phyloP scores from a whole-genome alignment of 2,329 filamentous ascomycete species.

The Balansia obtecta region DNA sequence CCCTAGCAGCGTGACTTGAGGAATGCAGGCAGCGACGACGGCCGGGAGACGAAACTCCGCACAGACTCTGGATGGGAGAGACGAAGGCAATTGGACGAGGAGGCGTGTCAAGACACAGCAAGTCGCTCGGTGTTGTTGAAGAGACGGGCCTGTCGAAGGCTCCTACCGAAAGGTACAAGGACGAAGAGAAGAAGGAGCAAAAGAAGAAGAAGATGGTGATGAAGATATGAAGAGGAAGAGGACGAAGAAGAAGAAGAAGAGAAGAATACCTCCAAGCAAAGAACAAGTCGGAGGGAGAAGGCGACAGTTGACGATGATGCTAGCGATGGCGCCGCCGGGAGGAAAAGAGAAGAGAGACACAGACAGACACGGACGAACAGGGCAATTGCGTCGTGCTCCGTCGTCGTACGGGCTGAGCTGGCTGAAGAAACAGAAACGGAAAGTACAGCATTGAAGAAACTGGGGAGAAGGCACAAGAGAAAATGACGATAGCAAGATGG shows the following conservation, averaged over 20 bases:
- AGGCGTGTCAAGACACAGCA: not conserved
- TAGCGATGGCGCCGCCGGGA: not conserved
- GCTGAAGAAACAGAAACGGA: not conserved
- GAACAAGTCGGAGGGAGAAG: not conserved
- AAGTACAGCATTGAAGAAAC: not conserved
- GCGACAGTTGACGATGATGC: not conserved
- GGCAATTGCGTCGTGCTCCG: not conserved
- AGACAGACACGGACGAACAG: too few species aligned
- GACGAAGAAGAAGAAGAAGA: not conserved
- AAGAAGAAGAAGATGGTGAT: not conserved
- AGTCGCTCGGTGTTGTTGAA: not conserved
- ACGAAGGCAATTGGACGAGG: not conserved
- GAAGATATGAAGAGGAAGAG: not conserved
- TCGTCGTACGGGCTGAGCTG: not conserved
- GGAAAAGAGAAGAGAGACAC: not conserved
- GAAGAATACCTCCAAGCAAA: not conserved
- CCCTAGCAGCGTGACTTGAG: not conserved
- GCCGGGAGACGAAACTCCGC: not conserved
- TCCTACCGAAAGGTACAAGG: constrained; percentile 4
- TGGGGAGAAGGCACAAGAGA: not conserved
- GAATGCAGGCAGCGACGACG: not conserved
- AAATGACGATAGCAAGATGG: not conserved
- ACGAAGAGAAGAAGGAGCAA: not conserved
- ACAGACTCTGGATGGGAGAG: not conserved
- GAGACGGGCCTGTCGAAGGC: constrained; percentile 1